A percentile compares a stretch with the other conserved stretches of the same genome.
These are phyloP conservation scores for Metschnikowia gruessii DNA, from an alignment of 805 yeast species.

Conservation along the genomic window DNA sequence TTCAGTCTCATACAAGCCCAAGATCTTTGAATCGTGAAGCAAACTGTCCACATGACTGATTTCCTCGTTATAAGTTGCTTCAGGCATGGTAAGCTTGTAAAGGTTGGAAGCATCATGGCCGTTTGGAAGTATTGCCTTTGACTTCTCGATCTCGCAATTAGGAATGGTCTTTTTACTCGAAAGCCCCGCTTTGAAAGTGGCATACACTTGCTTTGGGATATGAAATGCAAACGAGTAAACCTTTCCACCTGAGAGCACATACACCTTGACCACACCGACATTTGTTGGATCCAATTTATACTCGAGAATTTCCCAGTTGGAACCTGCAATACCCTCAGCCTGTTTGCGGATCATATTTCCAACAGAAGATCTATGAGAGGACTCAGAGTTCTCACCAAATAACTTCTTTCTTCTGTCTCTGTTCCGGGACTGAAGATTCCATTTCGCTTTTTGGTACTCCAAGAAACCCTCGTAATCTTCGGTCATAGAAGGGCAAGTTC, in stretches of 20 bases:
- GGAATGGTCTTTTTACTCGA: slow-evolving; percentile 42
- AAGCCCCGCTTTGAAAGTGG: slow-evolving; percentile 55
- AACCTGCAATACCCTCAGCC: slow-evolving; percentile 73
- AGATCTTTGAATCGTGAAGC: slow-evolving; percentile 56
- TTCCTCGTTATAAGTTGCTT: slow-evolving; percentile 56
- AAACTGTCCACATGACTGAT: slow-evolving; percentile 55
- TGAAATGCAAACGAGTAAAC: slow-evolving; percentile 71
- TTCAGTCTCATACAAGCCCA: slow-evolving; percentile 75
- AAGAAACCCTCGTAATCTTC: slow-evolving; percentile 69
- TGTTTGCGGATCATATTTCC: slow-evolving; percentile 70
- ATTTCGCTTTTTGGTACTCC: slow-evolving; percentile 76
- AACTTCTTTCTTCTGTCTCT: slow-evolving; percentile 68
- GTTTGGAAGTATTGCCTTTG: slow-evolving; percentile 65
- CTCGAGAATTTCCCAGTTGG: slow-evolving; percentile 85
- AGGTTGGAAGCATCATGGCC: slow-evolving; percentile 55
- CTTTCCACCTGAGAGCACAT: slow-evolving; percentile 63
- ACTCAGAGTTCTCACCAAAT: slow-evolving; percentile 64
- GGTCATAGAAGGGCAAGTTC: slow-evolving; percentile 61
- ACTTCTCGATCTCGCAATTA: slow-evolving; percentile 55
- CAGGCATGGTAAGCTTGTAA: slow-evolving; percentile 68
- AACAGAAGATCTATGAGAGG: slow-evolving; percentile 56
- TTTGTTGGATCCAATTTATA: slow-evolving; percentile 50
- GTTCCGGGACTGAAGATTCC: slow-evolving; percentile 76
- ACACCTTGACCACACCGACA: slow-evolving; percentile 79
- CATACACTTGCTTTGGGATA: slow-evolving; percentile 69